phyloP scores from a whole-genome alignment of 2,329 filamentous ascomycete species.

The Fusarium sacchari region DNA sequence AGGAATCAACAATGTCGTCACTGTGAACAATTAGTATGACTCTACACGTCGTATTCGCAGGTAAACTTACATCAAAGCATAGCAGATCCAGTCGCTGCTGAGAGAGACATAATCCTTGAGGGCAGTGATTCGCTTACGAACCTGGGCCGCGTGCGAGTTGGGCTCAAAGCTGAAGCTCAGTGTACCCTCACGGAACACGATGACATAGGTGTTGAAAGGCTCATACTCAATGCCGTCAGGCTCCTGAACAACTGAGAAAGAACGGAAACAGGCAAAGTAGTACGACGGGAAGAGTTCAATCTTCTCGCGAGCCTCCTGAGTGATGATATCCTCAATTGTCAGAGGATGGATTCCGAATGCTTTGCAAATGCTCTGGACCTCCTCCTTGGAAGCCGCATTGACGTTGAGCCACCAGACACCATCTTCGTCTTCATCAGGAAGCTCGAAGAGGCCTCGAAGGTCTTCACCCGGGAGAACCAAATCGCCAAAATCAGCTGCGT shows the following conservation, averaged over 20 bases:
- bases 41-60: not conserved
- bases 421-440: constrained; percentile 70
- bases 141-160: constrained; percentile 87
- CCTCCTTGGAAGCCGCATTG: constrained; percentile 87
- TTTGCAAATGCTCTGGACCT: constrained; percentile 87
- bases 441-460: constrained; percentile 84
- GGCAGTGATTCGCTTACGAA: constrained; percentile 89
- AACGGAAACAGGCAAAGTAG: constrained; percentile 98
- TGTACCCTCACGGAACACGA: constrained; percentile 95
- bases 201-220: constrained; percentile 94
- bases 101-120: constrained; percentile 95
- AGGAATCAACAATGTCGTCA: constrained; percentile 97
- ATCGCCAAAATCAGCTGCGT: constrained; percentile 88
- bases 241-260: constrained; percentile 83
- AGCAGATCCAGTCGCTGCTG: constrained; percentile 98
- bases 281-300: constrained; percentile 98
- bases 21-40: constrained; percentile 54
- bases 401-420: constrained; percentile 99
- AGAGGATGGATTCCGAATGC: constrained; percentile 96
- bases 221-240: constrained; percentile 86
- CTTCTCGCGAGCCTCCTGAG: constrained; percentile 96
- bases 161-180: constrained; percentile 93
- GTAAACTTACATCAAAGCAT: constrained; percentile 84
- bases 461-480: constrained; percentile 89
- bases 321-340: constrained; percentile 95